Evolutionary conservation across 108 stramenopile genomes (phyloP).

Genomic region (Skeletonema costatum): DNA sequence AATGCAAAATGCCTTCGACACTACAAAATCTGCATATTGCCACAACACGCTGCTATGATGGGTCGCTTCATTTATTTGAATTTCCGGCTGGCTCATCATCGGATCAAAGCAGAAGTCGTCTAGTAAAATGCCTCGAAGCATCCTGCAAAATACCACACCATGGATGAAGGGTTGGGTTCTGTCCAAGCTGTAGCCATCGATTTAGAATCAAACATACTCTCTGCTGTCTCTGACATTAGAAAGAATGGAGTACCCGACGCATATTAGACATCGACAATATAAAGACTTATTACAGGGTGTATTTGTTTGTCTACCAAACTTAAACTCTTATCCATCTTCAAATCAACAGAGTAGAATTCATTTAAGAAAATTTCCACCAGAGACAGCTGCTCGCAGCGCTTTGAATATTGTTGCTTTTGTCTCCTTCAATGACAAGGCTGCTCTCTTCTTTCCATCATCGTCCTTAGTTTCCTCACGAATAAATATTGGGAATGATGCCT

Average conservation of each 20-base stretch:
- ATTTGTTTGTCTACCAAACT: not conserved
- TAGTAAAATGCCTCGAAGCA: constrained; percentile 49
- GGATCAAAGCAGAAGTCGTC: not conserved
- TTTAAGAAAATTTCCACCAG: constrained; percentile 44
- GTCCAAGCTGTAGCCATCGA: constrained; percentile 77
- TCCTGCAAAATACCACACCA: constrained; percentile 69
- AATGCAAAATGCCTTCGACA: not conserved
- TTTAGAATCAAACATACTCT: constrained; percentile 53
- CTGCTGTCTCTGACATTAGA: constrained; percentile 75
- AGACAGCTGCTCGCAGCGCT: constrained; percentile 45
- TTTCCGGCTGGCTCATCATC: constrained; percentile 23
- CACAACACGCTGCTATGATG: constrained; percentile 56
- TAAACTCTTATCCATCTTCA: not conserved
- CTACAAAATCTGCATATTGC: constrained; percentile 41
- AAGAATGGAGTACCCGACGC: constrained; percentile 77
- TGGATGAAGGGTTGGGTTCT: constrained; percentile 53
- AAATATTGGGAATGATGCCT: constrained; percentile 50
- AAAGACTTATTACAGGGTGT: not conserved
- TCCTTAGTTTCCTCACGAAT: constrained; percentile 24
- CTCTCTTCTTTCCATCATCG: constrained; percentile 17
- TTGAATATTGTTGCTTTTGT: constrained; percentile 46
- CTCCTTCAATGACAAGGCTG: constrained; percentile 34
- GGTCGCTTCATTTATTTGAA: constrained; percentile 49
- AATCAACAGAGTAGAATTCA: not conserved
- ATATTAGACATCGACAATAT: constrained; percentile 35